These are phyloP conservation scores for Deinandra increscens DNA, from an alignment of 129 eudicot species.

Conservation along the genomic window DNA sequence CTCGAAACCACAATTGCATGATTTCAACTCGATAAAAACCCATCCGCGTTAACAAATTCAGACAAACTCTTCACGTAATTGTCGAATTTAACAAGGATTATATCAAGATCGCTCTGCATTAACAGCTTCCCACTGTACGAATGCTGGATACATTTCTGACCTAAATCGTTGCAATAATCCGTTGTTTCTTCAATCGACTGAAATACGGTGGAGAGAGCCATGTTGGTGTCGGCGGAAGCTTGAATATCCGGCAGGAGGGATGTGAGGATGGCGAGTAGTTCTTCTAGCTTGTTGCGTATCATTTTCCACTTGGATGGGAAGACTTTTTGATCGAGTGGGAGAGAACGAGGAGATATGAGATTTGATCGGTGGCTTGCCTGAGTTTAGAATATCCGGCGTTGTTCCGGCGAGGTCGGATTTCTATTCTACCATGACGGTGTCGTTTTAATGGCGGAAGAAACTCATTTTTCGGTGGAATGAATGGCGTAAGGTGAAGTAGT, in stretches of 20 bases:
- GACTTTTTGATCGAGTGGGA: conserved; percentile 59
- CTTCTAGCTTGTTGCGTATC: conserved; percentile 57
- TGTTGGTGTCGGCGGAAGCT: conserved; percentile 33
- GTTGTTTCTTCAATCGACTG: conserved; percentile 43
- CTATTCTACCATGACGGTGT: conserved; percentile 40
- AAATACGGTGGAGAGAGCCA: conserved; percentile 33
- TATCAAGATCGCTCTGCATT: too few species aligned
- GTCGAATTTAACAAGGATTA: too few species aligned
- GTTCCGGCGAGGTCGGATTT: conserved; percentile 25
- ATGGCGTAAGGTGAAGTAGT: conserved; percentile 4
- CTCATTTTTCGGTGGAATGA: conserved; percentile 26
- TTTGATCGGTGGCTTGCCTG: conserved; percentile 43
- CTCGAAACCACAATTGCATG: too few species aligned
- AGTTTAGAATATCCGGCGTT: conserved; percentile 24
- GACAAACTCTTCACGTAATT: too few species aligned
- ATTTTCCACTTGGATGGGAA: conserved; percentile 67
- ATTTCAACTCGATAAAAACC: too few species aligned
- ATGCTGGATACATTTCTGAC: too few species aligned
- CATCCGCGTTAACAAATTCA: too few species aligned
- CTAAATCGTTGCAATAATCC: conserved; percentile 32
- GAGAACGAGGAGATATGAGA: conserved; percentile 47
- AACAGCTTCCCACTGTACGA: too few species aligned
- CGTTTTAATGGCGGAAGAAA: conserved; percentile 3
- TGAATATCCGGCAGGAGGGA: conserved; percentile 40
- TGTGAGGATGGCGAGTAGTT: conserved; percentile 49